These are phyloP conservation scores for Pilatotrama ljubarskyi DNA, from an alignment of 768 basidiomycete genomes.

Conservation along the genomic window DNA sequence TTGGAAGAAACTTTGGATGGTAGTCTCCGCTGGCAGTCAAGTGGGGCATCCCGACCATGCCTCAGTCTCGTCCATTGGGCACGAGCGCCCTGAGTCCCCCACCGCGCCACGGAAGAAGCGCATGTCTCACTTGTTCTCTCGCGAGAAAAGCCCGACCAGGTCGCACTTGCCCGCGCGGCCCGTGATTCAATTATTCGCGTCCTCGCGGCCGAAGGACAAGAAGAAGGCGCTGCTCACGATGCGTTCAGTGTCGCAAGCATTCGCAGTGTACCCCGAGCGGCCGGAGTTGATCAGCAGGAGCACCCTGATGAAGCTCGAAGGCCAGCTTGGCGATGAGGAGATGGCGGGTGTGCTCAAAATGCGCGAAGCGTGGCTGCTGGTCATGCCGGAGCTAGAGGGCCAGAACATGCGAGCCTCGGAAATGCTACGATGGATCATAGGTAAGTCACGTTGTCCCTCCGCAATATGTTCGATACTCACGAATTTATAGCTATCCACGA, in stretches of 20 bases:
- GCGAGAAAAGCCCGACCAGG: constrained; percentile 39
- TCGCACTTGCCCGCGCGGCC: constrained; percentile 34
- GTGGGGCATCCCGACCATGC: constrained; percentile 28
- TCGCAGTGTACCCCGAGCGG: constrained; percentile 95
- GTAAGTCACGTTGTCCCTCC: constrained; percentile 41
- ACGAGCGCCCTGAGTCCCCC: constrained; percentile 22
- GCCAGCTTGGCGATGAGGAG: constrained; percentile 74
- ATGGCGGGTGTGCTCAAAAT: constrained; percentile 64
- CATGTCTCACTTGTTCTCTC: constrained; percentile 68
- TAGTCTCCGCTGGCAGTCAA: constrained; percentile 52
- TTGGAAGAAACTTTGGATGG: constrained; percentile 92
- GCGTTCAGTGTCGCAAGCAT: constrained; percentile 74
- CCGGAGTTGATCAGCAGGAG: constrained; percentile 87
- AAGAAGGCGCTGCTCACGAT: constrained; percentile 74
- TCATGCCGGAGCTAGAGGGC: constrained; percentile 85
- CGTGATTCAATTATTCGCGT: constrained; percentile 57
- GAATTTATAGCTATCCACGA: constrained; percentile 68
- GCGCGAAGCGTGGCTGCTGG: constrained; percentile 80
- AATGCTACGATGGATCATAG: constrained; percentile 90
- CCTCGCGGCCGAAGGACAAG: constrained; percentile 71
- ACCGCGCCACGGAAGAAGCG: constrained; percentile 44
- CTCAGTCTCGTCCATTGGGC: constrained; percentile 25
- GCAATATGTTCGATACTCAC: not conserved
- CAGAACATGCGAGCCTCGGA: constrained; percentile 67
- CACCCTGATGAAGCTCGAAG: constrained; percentile 91